phyloP scores from a whole-genome alignment of 2,329 filamentous ascomycete species.

The Talaromyces sp. region DNA sequence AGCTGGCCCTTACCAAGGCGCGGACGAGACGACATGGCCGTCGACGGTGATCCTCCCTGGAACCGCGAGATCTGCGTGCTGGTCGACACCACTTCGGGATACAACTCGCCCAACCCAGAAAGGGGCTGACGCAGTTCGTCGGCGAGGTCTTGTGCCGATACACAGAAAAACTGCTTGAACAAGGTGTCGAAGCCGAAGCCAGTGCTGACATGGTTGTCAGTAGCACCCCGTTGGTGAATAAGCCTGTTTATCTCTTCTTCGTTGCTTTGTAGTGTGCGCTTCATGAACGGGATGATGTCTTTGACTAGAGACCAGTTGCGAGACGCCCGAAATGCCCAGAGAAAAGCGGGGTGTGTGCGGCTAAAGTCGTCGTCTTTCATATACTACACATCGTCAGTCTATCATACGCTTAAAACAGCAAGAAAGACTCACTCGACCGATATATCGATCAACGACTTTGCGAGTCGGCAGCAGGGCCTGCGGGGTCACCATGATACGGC shows the following conservation, averaged over 20 bases:
- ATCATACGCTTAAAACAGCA: background rate
- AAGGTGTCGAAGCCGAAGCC: conserved; percentile 68
- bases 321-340: conserved; percentile 81
- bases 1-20: conserved; percentile 64
- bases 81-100: conserved; percentile 70
- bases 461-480: conserved; percentile 43
- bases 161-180: conserved; percentile 78
- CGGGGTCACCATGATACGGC: conserved; percentile 42
- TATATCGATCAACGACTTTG: conserved; percentile 73
- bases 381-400: conserved; percentile 28
- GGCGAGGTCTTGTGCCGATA: conserved; percentile 71
- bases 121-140: conserved; percentile 60
- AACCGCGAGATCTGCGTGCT: conserved; percentile 38
- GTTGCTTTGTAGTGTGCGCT: conserved; percentile 57
- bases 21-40: conserved; percentile 21
- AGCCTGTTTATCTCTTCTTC: conserved; percentile 44
- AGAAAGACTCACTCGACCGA: conserved; percentile 52
- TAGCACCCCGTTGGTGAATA: conserved; percentile 41
- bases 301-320: conserved; percentile 68
- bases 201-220: conserved; percentile 45
- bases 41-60: conserved; percentile 13
- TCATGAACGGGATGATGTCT: conserved; percentile 67
- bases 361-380: conserved; percentile 70
- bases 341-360: conserved; percentile 71
- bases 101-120: conserved; percentile 62